Evolutionary conservation across 2,329 filamentous ascomycete species (phyloP).

Genomic region (Plectosphaerella sp.): DNA sequence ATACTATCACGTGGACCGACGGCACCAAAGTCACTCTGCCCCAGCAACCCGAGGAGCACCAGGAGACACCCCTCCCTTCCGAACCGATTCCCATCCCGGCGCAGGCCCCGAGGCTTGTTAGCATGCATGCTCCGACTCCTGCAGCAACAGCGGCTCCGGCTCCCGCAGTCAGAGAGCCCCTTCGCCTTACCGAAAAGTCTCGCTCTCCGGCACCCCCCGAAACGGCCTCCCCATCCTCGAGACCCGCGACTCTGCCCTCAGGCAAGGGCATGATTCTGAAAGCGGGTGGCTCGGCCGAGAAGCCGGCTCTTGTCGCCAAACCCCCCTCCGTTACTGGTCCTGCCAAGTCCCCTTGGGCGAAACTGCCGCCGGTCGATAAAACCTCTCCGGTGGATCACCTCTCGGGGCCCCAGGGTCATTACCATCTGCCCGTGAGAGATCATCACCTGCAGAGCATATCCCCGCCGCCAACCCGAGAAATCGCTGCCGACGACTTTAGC

Average conservation of each 20-base stretch:
- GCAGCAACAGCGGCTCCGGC: constrained; percentile 21
- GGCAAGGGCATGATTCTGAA: constrained; percentile 63
- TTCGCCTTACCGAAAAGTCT: constrained; percentile 31
- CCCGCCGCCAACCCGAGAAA: constrained; percentile 63
- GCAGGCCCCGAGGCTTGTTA: constrained; percentile 4
- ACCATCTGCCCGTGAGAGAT: constrained; percentile 6
- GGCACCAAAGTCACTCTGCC: constrained; percentile 77
- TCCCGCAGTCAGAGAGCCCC: constrained; percentile 30
- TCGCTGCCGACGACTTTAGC: constrained; percentile 90
- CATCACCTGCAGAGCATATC: constrained; percentile 46
- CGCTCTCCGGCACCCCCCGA: constrained; percentile 22
- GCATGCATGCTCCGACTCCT: constrained; percentile 20
- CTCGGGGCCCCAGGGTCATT: constrained; percentile 34
- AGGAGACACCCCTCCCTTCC: constrained; percentile 15
- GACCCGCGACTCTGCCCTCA: constrained; percentile 41
- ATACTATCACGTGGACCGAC: constrained; percentile 83
- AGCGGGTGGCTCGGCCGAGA: constrained; percentile 54
- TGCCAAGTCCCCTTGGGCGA: constrained; percentile 87
- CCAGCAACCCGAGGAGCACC: constrained; percentile 47
- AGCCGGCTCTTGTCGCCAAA: constrained; percentile 69
- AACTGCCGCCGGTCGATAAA: constrained; percentile 80
- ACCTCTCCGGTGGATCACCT: constrained; percentile 56
- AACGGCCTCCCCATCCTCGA: constrained; percentile 35
- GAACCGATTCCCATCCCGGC: constrained; percentile 27
- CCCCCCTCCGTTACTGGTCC: constrained; percentile 63